Conservation (phyloP, 129 eudicot species). For the Lactuca saligna region DNA sequence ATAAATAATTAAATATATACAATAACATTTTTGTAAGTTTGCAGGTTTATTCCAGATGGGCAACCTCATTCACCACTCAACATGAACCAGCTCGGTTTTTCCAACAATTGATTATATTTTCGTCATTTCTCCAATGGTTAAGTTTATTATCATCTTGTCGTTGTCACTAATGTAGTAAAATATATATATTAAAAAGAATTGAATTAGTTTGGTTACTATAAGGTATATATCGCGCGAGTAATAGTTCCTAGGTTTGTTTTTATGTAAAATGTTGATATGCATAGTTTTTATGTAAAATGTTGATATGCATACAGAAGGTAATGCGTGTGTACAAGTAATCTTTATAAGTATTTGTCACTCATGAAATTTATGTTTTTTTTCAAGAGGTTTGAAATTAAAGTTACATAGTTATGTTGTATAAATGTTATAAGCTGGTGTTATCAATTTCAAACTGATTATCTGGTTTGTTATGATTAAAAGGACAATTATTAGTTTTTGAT, state of each 20-base stretch:
- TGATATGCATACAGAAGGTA: too few species aligned
- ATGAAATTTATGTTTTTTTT: too few species aligned
- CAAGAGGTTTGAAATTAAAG: too few species aligned
- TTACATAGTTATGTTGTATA: neutral
- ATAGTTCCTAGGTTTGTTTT: slow-evolving; percentile 15
- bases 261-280: slow-evolving; percentile 9
- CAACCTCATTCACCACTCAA: slow-evolving; percentile 24
- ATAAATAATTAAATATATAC: neutral
- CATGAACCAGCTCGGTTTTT: slow-evolving; percentile 23
- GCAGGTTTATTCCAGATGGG: slow-evolving; percentile 35
- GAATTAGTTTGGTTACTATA: slow-evolving; percentile 14
- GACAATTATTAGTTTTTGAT: too few species aligned
- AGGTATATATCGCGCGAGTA: neutral
- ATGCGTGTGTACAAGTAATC: too few species aligned
- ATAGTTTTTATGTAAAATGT: slow-evolving; percentile 13
- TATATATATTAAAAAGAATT: slow-evolving; percentile 4
- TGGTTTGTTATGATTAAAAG: too few species aligned
- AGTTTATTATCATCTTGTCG: neutral
- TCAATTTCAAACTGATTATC: too few species aligned
- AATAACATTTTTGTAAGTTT: neutral
- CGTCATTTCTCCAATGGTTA: neutral
- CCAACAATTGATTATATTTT: slow-evolving; percentile 8
- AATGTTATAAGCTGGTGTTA: too few species aligned
- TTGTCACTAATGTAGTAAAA: neutral
- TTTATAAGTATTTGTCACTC: too few species aligned